These are phyloP conservation scores for Excoecaria agallocha DNA, from an alignment of 345 rosid species.

Conservation along the genomic window DNA sequence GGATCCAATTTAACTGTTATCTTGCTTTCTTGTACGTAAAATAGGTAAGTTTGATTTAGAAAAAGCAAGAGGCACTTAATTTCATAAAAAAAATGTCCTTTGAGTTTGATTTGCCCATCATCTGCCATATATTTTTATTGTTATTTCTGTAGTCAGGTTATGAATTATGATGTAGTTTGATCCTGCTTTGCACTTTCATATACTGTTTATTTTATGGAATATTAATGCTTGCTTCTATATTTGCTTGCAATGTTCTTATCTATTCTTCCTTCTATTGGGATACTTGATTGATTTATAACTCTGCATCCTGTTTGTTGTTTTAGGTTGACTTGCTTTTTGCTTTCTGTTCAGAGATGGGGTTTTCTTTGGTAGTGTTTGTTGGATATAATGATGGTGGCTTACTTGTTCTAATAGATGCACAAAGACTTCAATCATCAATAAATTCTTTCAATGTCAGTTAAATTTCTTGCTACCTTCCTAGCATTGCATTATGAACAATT, in stretches of 20 bases:
- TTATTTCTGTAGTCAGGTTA: neutral
- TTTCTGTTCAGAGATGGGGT: constrained; percentile 88
- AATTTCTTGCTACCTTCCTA: neutral
- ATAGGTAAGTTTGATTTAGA: neutral
- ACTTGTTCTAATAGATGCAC: constrained; percentile 79
- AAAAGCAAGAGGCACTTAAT: neutral
- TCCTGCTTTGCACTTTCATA: neutral
- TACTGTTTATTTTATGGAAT: neutral
- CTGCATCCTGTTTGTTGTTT: constrained; percentile 23
- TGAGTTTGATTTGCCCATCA: neutral
- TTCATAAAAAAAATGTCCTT: neutral
- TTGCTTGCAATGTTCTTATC: neutral
- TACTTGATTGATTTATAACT: constrained; percentile 6
- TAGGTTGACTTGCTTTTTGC: constrained; percentile 94
- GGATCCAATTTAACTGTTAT: neutral
- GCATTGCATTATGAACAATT: neutral
- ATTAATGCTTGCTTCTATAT: neutral
- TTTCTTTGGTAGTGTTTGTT: constrained; percentile 81
- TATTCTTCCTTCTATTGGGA: constrained; percentile 2
- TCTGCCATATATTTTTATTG: neutral
- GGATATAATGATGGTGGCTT: constrained; percentile 98
- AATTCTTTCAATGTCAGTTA: constrained; percentile 55
- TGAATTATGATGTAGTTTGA: neutral
- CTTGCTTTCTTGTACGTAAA: neutral
- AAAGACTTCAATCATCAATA: constrained; percentile 52